phyloP scores from a whole-genome alignment of 2,329 filamentous ascomycete genomes.

The Alternaria hordeiaustralica region DNA sequence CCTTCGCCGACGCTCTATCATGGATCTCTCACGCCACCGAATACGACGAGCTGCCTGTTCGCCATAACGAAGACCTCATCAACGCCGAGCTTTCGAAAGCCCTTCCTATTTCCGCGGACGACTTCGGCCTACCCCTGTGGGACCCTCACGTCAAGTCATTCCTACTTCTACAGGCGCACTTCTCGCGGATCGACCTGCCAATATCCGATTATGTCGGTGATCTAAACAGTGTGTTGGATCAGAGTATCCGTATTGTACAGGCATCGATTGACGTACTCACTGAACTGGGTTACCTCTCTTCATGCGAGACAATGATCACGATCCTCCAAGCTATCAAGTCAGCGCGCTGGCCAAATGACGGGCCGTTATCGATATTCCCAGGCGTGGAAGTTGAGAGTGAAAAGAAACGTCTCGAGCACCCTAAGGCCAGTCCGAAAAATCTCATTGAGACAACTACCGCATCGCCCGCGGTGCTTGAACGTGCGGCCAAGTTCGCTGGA shows the following conservation, averaged over 20 bases:
- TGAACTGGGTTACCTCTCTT: slow-evolving; percentile 82
- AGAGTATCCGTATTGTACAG: slow-evolving; percentile 95
- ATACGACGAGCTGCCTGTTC: slow-evolving; percentile 96
- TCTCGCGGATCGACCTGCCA: slow-evolving; percentile 89
- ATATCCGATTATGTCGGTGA: slow-evolving; percentile 98
- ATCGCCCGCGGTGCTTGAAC: slow-evolving; percentile 36
- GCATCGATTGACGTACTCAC: slow-evolving; percentile 92
- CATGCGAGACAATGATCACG: slow-evolving; percentile 79
- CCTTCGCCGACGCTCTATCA: slow-evolving; percentile 80
- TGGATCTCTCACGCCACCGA: slow-evolving; percentile 96
- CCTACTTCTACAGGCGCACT: slow-evolving; percentile 90
- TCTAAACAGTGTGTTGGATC: slow-evolving; percentile 85
- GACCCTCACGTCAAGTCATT: slow-evolving; percentile 98
- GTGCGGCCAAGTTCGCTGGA: slow-evolving; percentile 56
- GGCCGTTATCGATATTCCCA: slow-evolving; percentile 79
- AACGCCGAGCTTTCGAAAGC: slow-evolving; percentile 88
- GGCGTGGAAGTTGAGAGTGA: slow-evolving; percentile 63
- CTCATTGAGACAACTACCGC: slow-evolving; percentile 49
- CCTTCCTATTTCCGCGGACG: slow-evolving; percentile 71
- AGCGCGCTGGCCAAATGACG: slow-evolving; percentile 86
- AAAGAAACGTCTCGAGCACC: slow-evolving; percentile 52
- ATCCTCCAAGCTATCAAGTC: slow-evolving; percentile 92
- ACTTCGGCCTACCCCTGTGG: slow-evolving; percentile 86
- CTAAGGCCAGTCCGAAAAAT: slow-evolving; percentile 39
- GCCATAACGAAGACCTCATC: slow-evolving; percentile 97